Conservation (phyloP, 169 alveolate species). For the Plasmodium coatneyi region DNA sequence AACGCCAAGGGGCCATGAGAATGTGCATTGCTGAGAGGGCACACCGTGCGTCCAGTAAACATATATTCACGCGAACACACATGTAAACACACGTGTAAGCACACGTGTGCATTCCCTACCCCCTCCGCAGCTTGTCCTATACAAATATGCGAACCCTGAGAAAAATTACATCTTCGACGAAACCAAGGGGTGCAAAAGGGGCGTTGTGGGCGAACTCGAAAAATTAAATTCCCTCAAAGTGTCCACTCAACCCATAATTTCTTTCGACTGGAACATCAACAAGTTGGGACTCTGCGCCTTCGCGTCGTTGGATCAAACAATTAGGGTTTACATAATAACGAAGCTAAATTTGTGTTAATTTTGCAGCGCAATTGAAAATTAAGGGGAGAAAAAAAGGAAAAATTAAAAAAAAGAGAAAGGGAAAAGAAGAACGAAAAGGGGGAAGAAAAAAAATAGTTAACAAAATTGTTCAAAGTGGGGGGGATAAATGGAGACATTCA, state of each 20-base stretch:
- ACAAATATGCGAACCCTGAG: constrained; percentile 88
- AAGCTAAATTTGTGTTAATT: constrained; percentile 59
- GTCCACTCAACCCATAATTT: constrained; percentile 93
- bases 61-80: not conserved
- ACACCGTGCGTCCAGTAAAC: not conserved
- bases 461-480: constrained; percentile 17
- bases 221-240: constrained; percentile 90
- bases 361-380: not conserved
- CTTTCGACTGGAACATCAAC: constrained; percentile 91
- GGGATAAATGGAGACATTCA: not conserved
- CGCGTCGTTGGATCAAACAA: constrained; percentile 93
- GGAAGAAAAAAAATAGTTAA: not conserved
- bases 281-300: constrained; percentile 83
- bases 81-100: not conserved
- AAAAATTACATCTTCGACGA: constrained; percentile 78
- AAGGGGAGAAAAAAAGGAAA: not conserved
- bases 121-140: constrained; percentile 89
- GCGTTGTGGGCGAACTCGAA: constrained; percentile 92
- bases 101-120: constrained; percentile 9
- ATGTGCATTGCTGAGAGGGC: not conserved
- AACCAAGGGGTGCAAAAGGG: constrained; percentile 81
- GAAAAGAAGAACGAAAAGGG: not conserved
- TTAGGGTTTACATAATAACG: constrained; percentile 84
- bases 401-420: too few species aligned
- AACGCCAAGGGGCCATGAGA: not conserved